Evolutionary conservation across 1,284 basidiomycete genomes (phyloP), one percentile per base, ranked within the genome.

Genomic region (Coniferiporia weirii): DNA sequence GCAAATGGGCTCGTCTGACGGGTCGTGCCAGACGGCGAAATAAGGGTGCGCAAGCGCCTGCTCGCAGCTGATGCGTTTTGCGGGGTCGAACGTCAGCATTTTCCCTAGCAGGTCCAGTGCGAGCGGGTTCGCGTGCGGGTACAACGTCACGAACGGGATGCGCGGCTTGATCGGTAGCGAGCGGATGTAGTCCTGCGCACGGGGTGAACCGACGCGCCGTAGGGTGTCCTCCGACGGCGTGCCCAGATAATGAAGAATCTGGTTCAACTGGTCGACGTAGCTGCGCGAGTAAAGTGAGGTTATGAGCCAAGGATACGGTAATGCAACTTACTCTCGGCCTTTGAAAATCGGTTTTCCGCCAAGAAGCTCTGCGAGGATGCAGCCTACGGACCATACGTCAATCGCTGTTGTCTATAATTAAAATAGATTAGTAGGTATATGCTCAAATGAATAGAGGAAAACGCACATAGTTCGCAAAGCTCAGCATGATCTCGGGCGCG

Each of bases 321-420:
- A 6, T 5, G 34, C 54, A 3, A 12, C 19, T 67, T 73, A 95
- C 87, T 99, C 96, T 75, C 95, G 79, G 56, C 97, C 97, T 73
- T 98, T 99, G 82, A 94, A 99, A 69, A 99, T 98, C 0, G 97
- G 97, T 69, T 95, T 93, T 38, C 97, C 95, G 13, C 95, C 95
- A 6, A 99, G 79, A 12, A 99, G 80, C 73, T 99, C 97, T 1
- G 97, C 97, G 47, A 99, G 81, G 66, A 99, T 99, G 72, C 97
- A 99, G 7, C 97, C 97, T 36, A 99, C 90, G 0, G 92, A 95
- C 96, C 96, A 99, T 62, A 98, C 93, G 69, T 98, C 96, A 70
- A 99, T 95, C 65, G 85, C 84, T 38, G 89, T 89, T 13, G 87
- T 88, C 88, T 89, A 13, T 38, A 61, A 45, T 27, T 17, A 32